Percentiles rank a stretch among this genome's conserved stretches.
Evolutionary conservation across 1,284 basidiomycete species (phyloP).

Genomic region (Ceratobasidium sp.): DNA sequence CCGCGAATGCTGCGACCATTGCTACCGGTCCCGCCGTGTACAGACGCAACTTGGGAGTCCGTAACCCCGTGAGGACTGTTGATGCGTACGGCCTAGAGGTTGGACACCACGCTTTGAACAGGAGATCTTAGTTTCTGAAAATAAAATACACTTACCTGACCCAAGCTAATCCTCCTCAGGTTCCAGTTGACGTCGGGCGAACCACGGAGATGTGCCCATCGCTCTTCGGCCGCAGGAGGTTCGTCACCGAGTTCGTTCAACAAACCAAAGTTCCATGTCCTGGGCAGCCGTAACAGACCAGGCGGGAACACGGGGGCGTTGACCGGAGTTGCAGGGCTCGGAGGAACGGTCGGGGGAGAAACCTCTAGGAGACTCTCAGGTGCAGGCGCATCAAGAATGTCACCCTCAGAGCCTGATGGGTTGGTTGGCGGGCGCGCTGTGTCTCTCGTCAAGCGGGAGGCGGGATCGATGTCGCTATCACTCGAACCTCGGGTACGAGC

Average conservation of each 20-base stretch:
- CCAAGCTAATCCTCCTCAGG: slow-evolving; percentile 26
- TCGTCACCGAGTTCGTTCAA: slow-evolving; percentile 43
- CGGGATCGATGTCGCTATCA: slow-evolving; percentile 41
- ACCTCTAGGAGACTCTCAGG: slow-evolving; percentile 42
- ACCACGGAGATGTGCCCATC: slow-evolving; percentile 31
- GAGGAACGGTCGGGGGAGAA: slow-evolving; percentile 21
- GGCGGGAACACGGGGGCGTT: slow-evolving; percentile 38
- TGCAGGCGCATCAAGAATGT: slow-evolving; percentile 42
- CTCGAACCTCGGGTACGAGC: slow-evolving; percentile 36
- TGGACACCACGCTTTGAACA: background rate
- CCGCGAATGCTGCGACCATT: background rate
- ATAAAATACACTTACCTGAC: slow-evolving; percentile 28
- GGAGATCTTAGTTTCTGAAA: background rate
- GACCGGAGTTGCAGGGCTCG: slow-evolving; percentile 20
- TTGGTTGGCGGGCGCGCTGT: background rate
- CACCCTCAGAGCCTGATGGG: slow-evolving; percentile 14
- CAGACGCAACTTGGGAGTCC: slow-evolving; percentile 34
- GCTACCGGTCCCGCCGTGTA: slow-evolving; percentile 38
- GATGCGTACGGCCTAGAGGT: slow-evolving; percentile 29
- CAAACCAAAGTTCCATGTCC: slow-evolving; percentile 43
- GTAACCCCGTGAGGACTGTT: slow-evolving; percentile 29
- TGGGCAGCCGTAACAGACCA: slow-evolving; percentile 22
- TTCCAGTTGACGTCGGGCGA: slow-evolving; percentile 33
- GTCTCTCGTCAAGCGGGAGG: slow-evolving; percentile 17
- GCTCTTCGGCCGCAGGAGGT: slow-evolving; percentile 41